Evolutionary conservation across 2,329 filamentous ascomycete species (phyloP), one percentile per base, ranked within the genome.

Genomic region (Metarhizium humberi): DNA sequence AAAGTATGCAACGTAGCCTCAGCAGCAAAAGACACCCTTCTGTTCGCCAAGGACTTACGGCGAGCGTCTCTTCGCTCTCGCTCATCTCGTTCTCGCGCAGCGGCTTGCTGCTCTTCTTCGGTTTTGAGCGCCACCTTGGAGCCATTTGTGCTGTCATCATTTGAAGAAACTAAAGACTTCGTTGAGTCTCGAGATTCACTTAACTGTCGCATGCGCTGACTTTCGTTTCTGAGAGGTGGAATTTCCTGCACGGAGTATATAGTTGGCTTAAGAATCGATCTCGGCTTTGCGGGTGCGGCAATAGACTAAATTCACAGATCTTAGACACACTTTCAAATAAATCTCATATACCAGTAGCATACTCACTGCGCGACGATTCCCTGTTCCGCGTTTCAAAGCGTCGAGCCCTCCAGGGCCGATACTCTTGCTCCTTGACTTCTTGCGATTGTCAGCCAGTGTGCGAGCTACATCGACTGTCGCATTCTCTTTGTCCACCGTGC

Each of bases 1-100:
- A 95, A 97, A 0, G 94, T 99, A 68, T 99, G 94, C 40, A 99
- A 78, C 3, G 94, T 99, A 13, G 94, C 94, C 72, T 99, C 94
- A 1, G 94, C 94, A 4, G 94, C 94, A 71, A 99, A 99, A 0
- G 92, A 97, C 38, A 99, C 94, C 66, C 94, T 85, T 65, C 94
- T 85, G 68, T 94, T 95, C 50, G 92, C 91, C 56, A 96, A 80
- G 18, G 92, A 96, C 69, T 97, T 97, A 62, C 94, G 82, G 59
- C 94, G 86, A 48, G 90, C 92, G 69, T 95, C 94, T 62, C 91
- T 82, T 55, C 91, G 82, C 63, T 92, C 86, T 46, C 80, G 78
- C 59, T 88, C 86, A 60, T 89, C 86, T 29, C 84, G 79, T 64
- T 89, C 85, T 57, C 81, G 78, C 8, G 84, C 84, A 2, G 86